These are phyloP conservation scores for Populus davidiana DNA, from an alignment of 345 rosid species.

Conservation along the genomic window DNA sequence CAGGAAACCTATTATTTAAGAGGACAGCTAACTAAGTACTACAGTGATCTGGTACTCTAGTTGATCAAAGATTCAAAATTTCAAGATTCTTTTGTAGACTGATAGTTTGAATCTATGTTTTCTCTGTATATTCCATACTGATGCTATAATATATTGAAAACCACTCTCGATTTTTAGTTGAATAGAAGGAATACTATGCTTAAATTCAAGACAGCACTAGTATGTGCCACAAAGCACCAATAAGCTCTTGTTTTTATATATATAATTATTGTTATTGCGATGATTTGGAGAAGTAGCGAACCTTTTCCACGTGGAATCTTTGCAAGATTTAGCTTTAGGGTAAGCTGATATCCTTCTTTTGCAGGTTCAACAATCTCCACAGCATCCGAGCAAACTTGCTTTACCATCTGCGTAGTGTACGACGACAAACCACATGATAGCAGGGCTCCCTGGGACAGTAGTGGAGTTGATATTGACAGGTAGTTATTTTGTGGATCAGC, in stretches of 20 bases:
- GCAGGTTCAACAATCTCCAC: constrained; percentile 74
- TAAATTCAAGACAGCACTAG: not conserved
- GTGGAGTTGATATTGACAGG: constrained; percentile 62
- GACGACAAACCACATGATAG: constrained; percentile 41
- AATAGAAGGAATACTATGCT: not conserved
- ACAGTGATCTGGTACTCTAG: not conserved
- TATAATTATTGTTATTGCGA: not conserved
- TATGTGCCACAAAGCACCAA: not conserved
- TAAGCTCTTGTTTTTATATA: not conserved
- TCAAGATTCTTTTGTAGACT: not conserved
- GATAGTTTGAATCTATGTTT: not conserved
- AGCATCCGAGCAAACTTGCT: constrained; percentile 47
- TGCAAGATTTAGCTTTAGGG: constrained; percentile 54
- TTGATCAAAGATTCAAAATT: not conserved
- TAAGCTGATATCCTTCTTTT: constrained; percentile 76
- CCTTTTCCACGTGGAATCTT: constrained; percentile 69
- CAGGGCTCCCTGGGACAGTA: constrained; percentile 48
- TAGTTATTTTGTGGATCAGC: constrained; percentile 45
- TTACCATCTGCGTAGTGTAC: constrained; percentile 38
- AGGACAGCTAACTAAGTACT: not conserved
- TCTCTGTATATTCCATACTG: not conserved
- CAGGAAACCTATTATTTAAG: not conserved
- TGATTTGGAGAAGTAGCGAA: constrained; percentile 18
- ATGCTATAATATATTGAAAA: not conserved
- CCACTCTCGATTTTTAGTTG: not conserved